Evolutionary conservation across 208 protist genomes (phyloP).

Genomic region (Tetramitus jugosus): DNA sequence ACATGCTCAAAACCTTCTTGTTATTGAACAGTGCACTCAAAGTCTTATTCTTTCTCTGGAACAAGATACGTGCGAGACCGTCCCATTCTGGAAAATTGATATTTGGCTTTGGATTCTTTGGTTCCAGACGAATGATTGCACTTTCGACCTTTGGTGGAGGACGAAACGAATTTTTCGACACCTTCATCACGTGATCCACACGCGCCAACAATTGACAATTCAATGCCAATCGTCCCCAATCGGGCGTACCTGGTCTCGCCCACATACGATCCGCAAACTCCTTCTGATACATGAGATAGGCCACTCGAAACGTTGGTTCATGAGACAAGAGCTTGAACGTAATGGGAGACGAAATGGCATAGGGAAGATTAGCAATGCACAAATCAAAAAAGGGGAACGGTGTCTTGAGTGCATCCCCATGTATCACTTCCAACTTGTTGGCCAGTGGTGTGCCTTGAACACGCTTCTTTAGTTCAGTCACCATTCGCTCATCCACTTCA

Average conservation of each 20-base stretch:
- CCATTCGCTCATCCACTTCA: slow-evolving; percentile 98
- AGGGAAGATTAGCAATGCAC: slow-evolving; percentile 99
- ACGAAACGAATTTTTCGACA: slow-evolving; percentile 96
- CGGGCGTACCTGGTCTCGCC: slow-evolving; percentile 89
- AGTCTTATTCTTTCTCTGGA: slow-evolving; percentile 98
- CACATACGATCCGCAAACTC: slow-evolving; percentile 97
- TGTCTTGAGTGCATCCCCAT: slow-evolving; percentile 95
- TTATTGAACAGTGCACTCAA: slow-evolving; percentile 88
- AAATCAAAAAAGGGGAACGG: slow-evolving; percentile 99
- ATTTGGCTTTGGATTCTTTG: slow-evolving; percentile 86
- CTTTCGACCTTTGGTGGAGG: slow-evolving; percentile 99
- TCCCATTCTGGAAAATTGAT: slow-evolving; percentile 99
- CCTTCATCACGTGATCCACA: slow-evolving; percentile 96
- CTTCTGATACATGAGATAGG: slow-evolving; percentile 98
- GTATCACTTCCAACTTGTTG: slow-evolving; percentile 90
- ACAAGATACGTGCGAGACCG: slow-evolving; percentile 93
- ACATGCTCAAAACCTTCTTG: slow-evolving; percentile 62
- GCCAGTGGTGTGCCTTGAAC: slow-evolving; percentile 77
- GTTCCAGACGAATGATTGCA: slow-evolving; percentile 94
- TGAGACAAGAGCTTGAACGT: slow-evolving; percentile 97
- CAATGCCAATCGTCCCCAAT: slow-evolving; percentile 97
- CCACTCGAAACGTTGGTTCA: slow-evolving; percentile 78
- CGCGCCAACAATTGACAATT: slow-evolving; percentile 97
- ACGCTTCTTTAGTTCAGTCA: slow-evolving; percentile 97
- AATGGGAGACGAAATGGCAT: slow-evolving; percentile 98